Evolutionary conservation across 192 early-diverging fungal species (phyloP), one percentile per base, ranked within the genome.

Genomic region (Coemansia biformis): DNA sequence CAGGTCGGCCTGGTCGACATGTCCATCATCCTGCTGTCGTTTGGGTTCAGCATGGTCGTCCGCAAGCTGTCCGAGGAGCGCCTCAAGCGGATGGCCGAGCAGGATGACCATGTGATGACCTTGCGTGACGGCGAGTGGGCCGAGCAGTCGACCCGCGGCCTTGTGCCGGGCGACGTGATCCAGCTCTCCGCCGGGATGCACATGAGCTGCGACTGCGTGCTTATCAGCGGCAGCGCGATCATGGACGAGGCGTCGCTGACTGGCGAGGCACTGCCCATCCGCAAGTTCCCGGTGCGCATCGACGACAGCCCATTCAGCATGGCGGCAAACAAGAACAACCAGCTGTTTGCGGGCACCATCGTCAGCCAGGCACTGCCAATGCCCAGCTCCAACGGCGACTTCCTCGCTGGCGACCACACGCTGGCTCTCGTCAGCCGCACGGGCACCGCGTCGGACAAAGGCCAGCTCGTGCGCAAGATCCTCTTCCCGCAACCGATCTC

Each of bases 91-190:
- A 81, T 83, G 79, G 81, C 81, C n/a, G 77, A 80, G 57, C 70
- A 76, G 32, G 58, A 43, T 18, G 79, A 79, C 13, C 59, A 31
- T 13, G 51, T 76, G 34, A 54, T 43, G 26, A 81, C 84, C 13
- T 51, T 66, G 14, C 78, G 85, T 32, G 72, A 86, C 55, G 68
- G 74, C 37, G 28, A 32, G 18, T 89, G 85, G 85, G 40, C 26
- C 11, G 51, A 50, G 6, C 21, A 78, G 35, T 72, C 70, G 7
- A 75, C 81, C 14, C 48, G 47, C 29, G 72, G 84, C 4, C 50
- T 87, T 28, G 85, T 84, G 11, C 81, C 82, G n/a, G 87, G 87
- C 36, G 86, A 88, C 59, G 82, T 88, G 0, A 76, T 86, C 32
- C 66, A 78, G 54, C 47, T 88, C 2, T 47, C 38, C 3, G 46